phyloP scores from a whole-genome alignment of 2,329 filamentous ascomycete genomes.

The Ascochyta pisi region DNA sequence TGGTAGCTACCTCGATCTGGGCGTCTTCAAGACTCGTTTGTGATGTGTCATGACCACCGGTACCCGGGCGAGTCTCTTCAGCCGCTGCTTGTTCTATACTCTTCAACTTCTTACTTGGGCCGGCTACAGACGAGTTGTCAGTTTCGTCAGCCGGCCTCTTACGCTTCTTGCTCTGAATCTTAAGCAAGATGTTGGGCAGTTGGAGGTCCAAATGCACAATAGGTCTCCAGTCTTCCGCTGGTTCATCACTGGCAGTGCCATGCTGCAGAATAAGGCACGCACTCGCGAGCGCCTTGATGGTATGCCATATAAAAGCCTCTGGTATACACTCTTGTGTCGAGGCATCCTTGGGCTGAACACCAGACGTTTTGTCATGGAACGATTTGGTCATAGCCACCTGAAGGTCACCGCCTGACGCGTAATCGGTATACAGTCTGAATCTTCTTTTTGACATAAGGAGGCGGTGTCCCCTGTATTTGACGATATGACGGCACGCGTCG shows the following conservation, averaged over 20 bases:
- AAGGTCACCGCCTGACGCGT: not conserved
- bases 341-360: not conserved
- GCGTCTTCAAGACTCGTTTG: not conserved
- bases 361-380: not conserved
- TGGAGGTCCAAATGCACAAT: conserved; percentile 5
- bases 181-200: not conserved
- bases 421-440: not conserved
- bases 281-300: conserved; percentile 5
- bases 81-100: not conserved
- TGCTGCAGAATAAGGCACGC: not conserved
- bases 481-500: not conserved
- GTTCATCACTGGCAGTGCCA: not conserved
- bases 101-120: not conserved
- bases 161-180: not conserved
- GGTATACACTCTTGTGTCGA: not conserved
- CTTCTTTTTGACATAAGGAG: not conserved
- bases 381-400: not conserved
- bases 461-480: not conserved
- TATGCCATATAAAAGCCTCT: conserved; percentile 4
- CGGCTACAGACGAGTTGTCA: not conserved
- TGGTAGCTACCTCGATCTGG: not conserved
- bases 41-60: not conserved
- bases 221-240: not conserved
- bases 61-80: not conserved
- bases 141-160: not conserved